These are phyloP conservation scores for Myriosclerotinia scirpicola DNA, from an alignment of 2,329 filamentous ascomycete genomes.

Conservation along the genomic window DNA sequence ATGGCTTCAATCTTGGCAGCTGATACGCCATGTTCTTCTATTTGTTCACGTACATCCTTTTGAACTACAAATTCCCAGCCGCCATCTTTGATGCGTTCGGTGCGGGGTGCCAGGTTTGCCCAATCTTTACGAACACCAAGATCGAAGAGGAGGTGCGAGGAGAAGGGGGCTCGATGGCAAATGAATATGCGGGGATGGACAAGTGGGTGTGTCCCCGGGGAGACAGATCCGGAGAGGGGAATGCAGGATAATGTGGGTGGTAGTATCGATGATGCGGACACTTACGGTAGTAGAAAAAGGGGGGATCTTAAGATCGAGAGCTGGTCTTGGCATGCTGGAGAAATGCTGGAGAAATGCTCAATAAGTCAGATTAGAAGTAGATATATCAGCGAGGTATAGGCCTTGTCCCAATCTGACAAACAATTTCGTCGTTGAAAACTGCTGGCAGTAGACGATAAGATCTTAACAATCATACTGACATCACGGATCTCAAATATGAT, in stretches of 20 bases:
- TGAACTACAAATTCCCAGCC: constrained; percentile 44
- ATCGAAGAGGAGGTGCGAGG: constrained; percentile 42
- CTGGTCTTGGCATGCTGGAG: not conserved
- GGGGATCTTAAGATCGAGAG: constrained; percentile 38
- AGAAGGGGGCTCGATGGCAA: constrained; percentile 49
- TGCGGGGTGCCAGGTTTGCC: constrained; percentile 42
- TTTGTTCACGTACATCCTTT: constrained; percentile 46
- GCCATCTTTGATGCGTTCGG: constrained; percentile 38
- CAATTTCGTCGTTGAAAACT: not conserved
- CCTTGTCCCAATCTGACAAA: not conserved
- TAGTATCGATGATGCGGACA: constrained; percentile 42
- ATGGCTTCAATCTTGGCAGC: constrained; percentile 41
- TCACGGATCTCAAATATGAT: not conserved
- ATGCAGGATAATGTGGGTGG: constrained; percentile 36
- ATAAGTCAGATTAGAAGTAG: not conserved
- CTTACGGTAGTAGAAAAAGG: constrained; percentile 37
- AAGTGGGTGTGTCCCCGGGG: constrained; percentile 41
- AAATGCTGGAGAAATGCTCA: not conserved
- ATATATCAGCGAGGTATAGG: too few relatives aligned
- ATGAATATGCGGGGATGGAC: constrained; percentile 46
- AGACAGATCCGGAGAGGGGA: constrained; percentile 31
- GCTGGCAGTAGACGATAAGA: not conserved
- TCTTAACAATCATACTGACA: not conserved
- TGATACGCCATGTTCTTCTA: constrained; percentile 44
- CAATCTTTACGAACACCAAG: constrained; percentile 47